These are phyloP conservation scores for Flaveria ramosissima DNA, from an alignment of 129 eudicot species.

Conservation along the genomic window DNA sequence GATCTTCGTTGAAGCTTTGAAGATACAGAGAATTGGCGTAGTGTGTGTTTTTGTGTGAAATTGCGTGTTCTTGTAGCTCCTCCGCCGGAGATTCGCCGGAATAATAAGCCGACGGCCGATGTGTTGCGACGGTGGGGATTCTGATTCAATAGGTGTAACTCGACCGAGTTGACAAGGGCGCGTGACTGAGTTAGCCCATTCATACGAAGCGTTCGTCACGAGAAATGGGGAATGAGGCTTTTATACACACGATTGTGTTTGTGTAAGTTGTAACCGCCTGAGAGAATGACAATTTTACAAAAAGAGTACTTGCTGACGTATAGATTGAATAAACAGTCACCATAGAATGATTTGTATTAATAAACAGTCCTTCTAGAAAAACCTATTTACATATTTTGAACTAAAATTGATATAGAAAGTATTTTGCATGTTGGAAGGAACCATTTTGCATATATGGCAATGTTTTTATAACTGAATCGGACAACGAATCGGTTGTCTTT, in stretches of 20 bases:
- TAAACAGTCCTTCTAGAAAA: not conserved
- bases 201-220: conserved; percentile 24
- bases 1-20: conserved; percentile 29
- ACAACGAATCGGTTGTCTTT: no score
- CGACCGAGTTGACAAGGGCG: conserved; percentile 37
- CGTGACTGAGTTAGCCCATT: conserved; percentile 37
- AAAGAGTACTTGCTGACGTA: not conserved
- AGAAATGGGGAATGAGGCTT: not conserved
- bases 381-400: not conserved
- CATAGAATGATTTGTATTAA: not conserved
- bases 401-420: no score
- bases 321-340: not conserved
- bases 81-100: conserved; percentile 15
- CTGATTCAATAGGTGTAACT: conserved; percentile 26
- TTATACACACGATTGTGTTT: not conserved
- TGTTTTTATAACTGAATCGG: no score
- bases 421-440: no score
- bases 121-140: conserved; percentile 24
- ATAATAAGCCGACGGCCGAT: conserved; percentile 14
- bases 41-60: conserved; percentile 12
- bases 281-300: not conserved
- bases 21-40: conserved; percentile 17
- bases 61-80: conserved; percentile 17
- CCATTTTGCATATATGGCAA: no score
- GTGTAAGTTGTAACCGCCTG: conserved; percentile 8